Conservation (phyloP, 2,329 filamentous ascomycete species). For the Colletotrichum musicola region DNA sequence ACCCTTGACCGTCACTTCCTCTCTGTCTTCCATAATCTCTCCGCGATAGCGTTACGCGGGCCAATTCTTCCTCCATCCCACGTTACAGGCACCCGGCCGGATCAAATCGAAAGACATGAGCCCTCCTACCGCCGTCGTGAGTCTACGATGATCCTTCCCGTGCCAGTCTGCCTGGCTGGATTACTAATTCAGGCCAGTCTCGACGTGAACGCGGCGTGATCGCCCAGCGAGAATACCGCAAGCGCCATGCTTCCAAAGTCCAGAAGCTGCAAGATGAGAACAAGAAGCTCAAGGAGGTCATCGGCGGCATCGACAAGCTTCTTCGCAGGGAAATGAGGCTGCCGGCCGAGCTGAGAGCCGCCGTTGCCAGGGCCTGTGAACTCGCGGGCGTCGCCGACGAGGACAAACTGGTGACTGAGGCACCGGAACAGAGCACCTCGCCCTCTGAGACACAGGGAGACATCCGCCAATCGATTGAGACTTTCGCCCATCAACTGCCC, state of each 20-base stretch:
- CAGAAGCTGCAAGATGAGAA: conserved; percentile 41
- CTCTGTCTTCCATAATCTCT: not conserved
- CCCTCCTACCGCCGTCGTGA: not conserved
- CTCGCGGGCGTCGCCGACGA: conserved; percentile 7
- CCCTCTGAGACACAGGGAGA: not conserved
- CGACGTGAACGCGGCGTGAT: conserved; percentile 41
- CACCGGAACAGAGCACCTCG: not conserved
- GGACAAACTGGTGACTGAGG: not conserved
- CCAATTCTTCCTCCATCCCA: not conserved
- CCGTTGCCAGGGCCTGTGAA: conserved; percentile 12
- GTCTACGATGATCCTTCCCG: not conserved
- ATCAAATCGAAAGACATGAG: not conserved
- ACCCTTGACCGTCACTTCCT: not conserved
- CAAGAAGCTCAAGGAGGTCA: conserved; percentile 29
- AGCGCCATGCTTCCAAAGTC: conserved; percentile 42
- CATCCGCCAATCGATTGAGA: not conserved
- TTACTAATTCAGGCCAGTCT: conserved; percentile 20
- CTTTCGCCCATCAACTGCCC: not conserved
- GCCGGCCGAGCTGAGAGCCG: not conserved
- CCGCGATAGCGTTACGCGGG: not conserved
- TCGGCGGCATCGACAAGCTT: conserved; percentile 22
- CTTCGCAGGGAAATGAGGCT: not conserved
- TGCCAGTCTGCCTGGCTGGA: not conserved
- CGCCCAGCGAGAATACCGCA: conserved; percentile 43
- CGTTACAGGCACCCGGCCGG: not conserved